phyloP scores from a whole-genome alignment of 164 flowering plant genomes.

The Piper betle region DNA sequence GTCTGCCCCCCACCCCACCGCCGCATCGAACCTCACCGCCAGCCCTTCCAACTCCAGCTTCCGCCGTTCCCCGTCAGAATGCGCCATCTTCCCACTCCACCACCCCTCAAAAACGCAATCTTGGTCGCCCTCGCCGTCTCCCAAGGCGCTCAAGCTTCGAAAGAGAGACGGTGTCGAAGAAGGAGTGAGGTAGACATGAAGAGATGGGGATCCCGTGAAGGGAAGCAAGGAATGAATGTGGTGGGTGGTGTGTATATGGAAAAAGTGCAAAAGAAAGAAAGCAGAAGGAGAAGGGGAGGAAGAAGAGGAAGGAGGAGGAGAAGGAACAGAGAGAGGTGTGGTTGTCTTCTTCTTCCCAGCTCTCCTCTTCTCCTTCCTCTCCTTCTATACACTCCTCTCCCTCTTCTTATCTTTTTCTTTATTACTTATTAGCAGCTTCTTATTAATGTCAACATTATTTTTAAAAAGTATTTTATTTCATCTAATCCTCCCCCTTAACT shows the following conservation, averaged over 20 bases:
- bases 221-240: constrained; percentile 67
- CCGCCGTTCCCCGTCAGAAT: background rate
- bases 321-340: constrained; percentile 4
- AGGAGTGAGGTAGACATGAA: constrained; percentile 1
- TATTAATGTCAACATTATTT: background rate
- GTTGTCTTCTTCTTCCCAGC: background rate
- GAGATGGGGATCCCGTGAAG: constrained; percentile 73
- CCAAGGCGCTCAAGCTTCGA: background rate
- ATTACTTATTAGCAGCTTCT: constrained; percentile 50
- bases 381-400: constrained; percentile 1
- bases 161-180: background rate
- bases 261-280: background rate
- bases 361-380: constrained; percentile 1
- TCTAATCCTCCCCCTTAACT: too few species aligned
- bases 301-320: background rate
- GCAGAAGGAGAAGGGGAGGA: background rate
- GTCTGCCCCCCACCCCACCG: constrained; percentile 25
- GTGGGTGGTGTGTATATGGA: constrained; percentile 3
- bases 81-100: background rate
- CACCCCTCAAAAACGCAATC: background rate
- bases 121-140: background rate
- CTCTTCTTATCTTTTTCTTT: constrained; percentile 11
- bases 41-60: constrained; percentile 17
- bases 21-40: constrained; percentile 35
- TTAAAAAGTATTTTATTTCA: too few species aligned